Base-by-base conservation (phyloP, 2,329 filamentous ascomycete species). In the Fusarium lyarnte region DNA sequence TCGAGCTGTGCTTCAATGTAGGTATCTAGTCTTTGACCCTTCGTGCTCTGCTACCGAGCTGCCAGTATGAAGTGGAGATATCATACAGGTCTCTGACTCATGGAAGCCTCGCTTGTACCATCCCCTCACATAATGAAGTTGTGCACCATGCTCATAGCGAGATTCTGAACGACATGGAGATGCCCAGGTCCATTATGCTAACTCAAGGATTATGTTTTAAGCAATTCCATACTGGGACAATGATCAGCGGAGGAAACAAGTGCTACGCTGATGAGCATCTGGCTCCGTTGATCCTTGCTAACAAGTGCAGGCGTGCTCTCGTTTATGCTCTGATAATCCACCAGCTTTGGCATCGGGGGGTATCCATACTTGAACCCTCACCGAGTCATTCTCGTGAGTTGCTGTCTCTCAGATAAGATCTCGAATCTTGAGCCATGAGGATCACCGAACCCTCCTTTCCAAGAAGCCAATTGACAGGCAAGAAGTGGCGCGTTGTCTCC, bases 401-500 rank as follows among this genome's bases (percentile, higher is more conserved):
- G 42, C 52, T 46, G 31, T 55, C 43, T 41, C 31, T 55, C 36
- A 47, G 63, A 66, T 63, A 65, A 62, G 47, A 73, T 73, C 61
- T 71, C 47, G 59, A 53, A 74, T 53, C 57, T 61, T 41, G 46
- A 74, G 66, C 58, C 45, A 62, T 38, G 42, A 53, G 49, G 62
- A 68, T 63, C 45, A 59, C 23, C 47, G 23, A 63, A 51, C 33
- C 59, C 74, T 66, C 71, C 66, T 77, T 76, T 70, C 55, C 51
- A 58, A 45, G 45, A 70, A 61, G 38, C 66, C 74, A 74, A 73
- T 73, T 55, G 66, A 58, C 51, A 66, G 58, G 51, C 63, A 43
- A 66, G 63, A 61, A 35, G 69, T 76, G 67, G 75, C 75, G 75
- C 63, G 59, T 53, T 54, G 53, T 65, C 69, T 57, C 55, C 68